phyloP scores from a whole-genome alignment of 495 filamentous ascomycete genomes.

The Podospora pseudopauciseta region DNA sequence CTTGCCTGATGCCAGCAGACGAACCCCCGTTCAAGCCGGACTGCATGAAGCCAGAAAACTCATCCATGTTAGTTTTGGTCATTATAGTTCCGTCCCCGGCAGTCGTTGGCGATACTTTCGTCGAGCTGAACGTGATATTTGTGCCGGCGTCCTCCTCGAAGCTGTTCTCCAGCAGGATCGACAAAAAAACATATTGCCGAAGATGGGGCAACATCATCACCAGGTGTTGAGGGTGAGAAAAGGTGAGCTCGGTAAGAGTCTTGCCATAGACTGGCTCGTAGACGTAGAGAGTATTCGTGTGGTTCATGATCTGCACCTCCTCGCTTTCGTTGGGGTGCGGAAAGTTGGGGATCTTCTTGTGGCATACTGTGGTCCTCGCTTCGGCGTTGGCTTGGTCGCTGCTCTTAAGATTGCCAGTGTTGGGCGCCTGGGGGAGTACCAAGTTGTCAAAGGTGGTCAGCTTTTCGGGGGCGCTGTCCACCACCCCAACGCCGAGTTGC shows the following conservation, averaged over 20 bases:
- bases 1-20: neutral
- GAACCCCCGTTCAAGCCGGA: neutral
- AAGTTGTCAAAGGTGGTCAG: conserved; percentile 64
- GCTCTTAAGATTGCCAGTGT: conserved; percentile 23
- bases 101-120: neutral
- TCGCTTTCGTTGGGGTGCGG: conserved; percentile 36
- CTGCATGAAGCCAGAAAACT: neutral
- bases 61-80: conserved; percentile 10
- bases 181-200: conserved; percentile 70
- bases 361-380: conserved; percentile 36
- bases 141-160: conserved; percentile 39
- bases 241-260: conserved; percentile 67
- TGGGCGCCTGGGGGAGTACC: conserved; percentile 50
- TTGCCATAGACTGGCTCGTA: conserved; percentile 67
- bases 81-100: conserved; percentile 22
- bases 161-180: conserved; percentile 58
- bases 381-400: conserved; percentile 33
- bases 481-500: conserved; percentile 55
- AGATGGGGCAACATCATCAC: conserved; percentile 70
- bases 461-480: conserved; percentile 40
- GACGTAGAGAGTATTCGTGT: conserved; percentile 67
- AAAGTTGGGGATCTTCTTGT: conserved; percentile 32
- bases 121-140: neutral
- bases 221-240: conserved; percentile 83
- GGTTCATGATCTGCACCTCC: conserved; percentile 43